A percentile compares a stretch with the other conserved stretches of the same genome.
Evolutionary conservation across 768 basidiomycete species (phyloP).

Genomic region (Solioccasus polychromus): DNA sequence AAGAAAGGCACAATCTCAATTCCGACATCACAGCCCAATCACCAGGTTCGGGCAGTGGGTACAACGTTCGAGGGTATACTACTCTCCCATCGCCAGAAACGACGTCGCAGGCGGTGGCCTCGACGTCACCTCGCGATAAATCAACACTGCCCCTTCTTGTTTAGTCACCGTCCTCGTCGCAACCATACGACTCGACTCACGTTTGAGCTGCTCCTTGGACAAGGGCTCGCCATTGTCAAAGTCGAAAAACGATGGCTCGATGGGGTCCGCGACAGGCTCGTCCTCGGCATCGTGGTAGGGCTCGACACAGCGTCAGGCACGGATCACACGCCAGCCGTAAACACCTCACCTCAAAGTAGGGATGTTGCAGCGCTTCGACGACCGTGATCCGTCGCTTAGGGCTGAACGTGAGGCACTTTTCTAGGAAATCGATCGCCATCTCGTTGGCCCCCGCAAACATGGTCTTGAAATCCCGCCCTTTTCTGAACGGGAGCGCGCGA

Average conservation of each 20-base stretch:
- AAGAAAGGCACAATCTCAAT: no score
- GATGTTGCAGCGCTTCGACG: constrained; percentile 83
- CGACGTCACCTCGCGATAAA: constrained; percentile 49
- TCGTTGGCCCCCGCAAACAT: constrained; percentile 78
- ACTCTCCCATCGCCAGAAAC: constrained; percentile 17
- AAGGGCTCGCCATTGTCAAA: constrained; percentile 70
- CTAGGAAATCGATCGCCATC: constrained; percentile 73
- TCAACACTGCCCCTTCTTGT: no score
- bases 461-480: constrained; percentile 64
- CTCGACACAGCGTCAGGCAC: constrained; percentile 31
- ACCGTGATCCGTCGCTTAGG: constrained; percentile 88
- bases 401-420: constrained; percentile 78
- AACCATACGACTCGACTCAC: constrained; percentile 26
- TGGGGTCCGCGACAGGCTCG: constrained; percentile 76
- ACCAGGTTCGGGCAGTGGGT: no score
- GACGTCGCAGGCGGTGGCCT: constrained; percentile 11
- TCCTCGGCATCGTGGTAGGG: constrained; percentile 89
- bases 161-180: not conserved
- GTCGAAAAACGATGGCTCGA: constrained; percentile 79
- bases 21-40: no score
- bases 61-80: no score
- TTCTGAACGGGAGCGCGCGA: constrained; percentile 83
- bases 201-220: constrained; percentile 68
- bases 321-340: not conserved
- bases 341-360: constrained; percentile 68